Percentiles rank a stretch among this genome's conserved stretches.
phyloP scores from a whole-genome alignment of 192 early-diverging fungal genomes.

The Allomyces macrogynus region DNA sequence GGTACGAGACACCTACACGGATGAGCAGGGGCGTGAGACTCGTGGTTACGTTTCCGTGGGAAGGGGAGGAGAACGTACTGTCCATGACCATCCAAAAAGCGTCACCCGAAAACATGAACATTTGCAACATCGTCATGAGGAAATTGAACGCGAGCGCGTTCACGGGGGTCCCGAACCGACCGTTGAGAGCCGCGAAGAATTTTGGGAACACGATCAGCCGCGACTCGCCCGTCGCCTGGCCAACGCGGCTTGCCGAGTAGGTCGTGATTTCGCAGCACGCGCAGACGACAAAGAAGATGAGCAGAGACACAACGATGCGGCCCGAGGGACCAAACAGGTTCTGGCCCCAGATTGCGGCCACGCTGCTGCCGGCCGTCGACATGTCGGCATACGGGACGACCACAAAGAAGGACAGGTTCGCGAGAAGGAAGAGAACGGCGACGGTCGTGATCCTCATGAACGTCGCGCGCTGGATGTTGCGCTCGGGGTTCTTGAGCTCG shows the following conservation, averaged over 20 bases:
- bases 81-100: slow-evolving; percentile 39
- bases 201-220: not conserved
- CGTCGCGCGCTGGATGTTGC: slow-evolving; percentile 59
- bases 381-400: slow-evolving; percentile 51
- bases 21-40: too few relatives aligned
- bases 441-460: slow-evolving; percentile 51
- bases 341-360: slow-evolving; percentile 33
- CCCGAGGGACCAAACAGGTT: slow-evolving; percentile 32
- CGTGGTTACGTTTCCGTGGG: too few relatives aligned
- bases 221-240: slow-evolving; percentile 19
- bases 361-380: slow-evolving; percentile 32
- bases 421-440: slow-evolving; percentile 51
- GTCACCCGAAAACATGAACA: slow-evolving; percentile 28
- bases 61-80: not conserved
- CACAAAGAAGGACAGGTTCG: slow-evolving; percentile 63
- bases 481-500: slow-evolving; percentile 61
- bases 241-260: slow-evolving; percentile 15
- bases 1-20: slow-evolving; percentile 24
- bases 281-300: slow-evolving; percentile 18
- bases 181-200: slow-evolving; percentile 18
- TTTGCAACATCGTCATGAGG: slow-evolving; percentile 21
- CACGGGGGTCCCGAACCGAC: slow-evolving; percentile 19
- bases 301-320: slow-evolving; percentile 17
- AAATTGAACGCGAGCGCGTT: slow-evolving; percentile 18
- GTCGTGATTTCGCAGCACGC: not conserved